Evolutionary conservation across 352 stramenopile genomes (phyloP), one percentile per base, ranked within the genome.

Genomic region (Phytophthora ohioensis): DNA sequence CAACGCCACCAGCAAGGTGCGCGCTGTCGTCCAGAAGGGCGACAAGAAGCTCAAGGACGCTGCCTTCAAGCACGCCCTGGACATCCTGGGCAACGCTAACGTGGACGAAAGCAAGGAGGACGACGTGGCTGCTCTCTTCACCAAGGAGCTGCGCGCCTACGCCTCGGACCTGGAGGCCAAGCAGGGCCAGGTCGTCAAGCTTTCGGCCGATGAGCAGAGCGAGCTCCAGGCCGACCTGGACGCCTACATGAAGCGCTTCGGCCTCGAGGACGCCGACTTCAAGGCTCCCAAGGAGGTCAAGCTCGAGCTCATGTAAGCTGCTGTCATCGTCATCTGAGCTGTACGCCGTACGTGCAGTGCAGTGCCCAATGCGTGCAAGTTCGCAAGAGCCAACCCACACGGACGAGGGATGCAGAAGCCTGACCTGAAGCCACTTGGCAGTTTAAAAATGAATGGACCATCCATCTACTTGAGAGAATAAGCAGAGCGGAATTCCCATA

Each of bases 211-310:
- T 34, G 88, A 95, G 69, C 88, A 95, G 73, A 88, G 79, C 71
- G 86, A 93, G 67, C 77, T 95, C 32, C 87, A 95, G 84, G 85
- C 82, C 43, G 88, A 93, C 63, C 69, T 95, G 32, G 86, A 95
- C 63, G 85, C 88, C 27, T 95, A 94, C 85, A 91, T 93, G 82
- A 94, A 94, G 77, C 87, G 87, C 63, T 92, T 92, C 73, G 85
- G 83, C 69, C 73, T 95, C 63, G 85, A 94, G 64, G 76, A 87
- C 51, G 88, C 84, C 51, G 81, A 90, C 61, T 88, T 95, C 67
- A 92, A 90, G 86, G 86, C 88, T 53, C 74, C 84, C 38, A 93
- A 86, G 71, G 88, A 95, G 76, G 81, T 94, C 74, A 95, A 94
- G 84, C 66, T 94, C 51, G 78, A 93, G 74, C 80, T 94, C 71